Evolutionary conservation across 495 filamentous ascomycete species (phyloP), one percentile per base, ranked within the genome.

Genomic region (Diplogelasinospora grovesii): DNA sequence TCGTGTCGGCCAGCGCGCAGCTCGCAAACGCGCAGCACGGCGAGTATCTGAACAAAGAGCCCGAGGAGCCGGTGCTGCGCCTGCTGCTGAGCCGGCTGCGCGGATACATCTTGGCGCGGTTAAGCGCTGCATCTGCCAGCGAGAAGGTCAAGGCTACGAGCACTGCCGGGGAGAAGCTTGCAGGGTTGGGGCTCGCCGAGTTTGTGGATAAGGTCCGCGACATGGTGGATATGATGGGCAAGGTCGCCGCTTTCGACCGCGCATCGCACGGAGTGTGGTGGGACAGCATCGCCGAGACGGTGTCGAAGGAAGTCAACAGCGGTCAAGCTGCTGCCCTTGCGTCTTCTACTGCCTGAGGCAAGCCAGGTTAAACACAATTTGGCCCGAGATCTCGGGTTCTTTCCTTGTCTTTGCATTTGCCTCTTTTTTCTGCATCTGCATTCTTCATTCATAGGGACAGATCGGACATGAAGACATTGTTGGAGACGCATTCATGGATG

Each of bases 141-240:
- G 89, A 96, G 60, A 77, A 85, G 44, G 83, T 94, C 11, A 75
- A 77, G 46, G 79, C 81, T n/a, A 85, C 84, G 1, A 86, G 77
- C 36, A 86, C 79, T 0, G 90, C 89, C 4, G 84, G 79, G 18
- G 89, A 97, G 60, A 83, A 80, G 32, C 69, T 98, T 11, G 84
- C 85, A 2, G 72, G 75, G 2, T 74, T 82, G 26, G 93, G 92
- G 0, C 72, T 97, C 62, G 79, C 82, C 1, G 92, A 98, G 62
- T 95, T 94, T 63, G 82, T 90, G n/a, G 78, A 68, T 33, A 81
- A 79, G 54, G 79, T 97, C n/a, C 80, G 84, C 5, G 77, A 81
- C 22, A 73, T 95, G 47, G 83, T 88, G 10, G 89, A 95, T 10
- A 81, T 84, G 63, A 58, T 94, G 48, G 73, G 74, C 41, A 78